A percentile compares a stretch with the other conserved stretches of the same genome.
Evolutionary conservation across 805 yeast species (phyloP).

Genomic region (Blastobotrys mokoenaii): DNA sequence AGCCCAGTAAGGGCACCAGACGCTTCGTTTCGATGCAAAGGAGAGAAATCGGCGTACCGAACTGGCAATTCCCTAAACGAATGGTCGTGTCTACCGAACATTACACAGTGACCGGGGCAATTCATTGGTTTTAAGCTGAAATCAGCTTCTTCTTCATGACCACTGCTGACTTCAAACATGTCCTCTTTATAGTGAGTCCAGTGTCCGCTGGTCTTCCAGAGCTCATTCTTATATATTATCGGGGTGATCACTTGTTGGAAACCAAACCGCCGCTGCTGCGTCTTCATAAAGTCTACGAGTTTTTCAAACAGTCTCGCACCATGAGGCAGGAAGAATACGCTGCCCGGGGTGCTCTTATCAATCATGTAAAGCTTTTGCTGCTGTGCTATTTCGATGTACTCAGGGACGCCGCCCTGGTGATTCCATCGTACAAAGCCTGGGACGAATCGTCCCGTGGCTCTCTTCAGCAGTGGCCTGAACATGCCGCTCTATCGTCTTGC

Average conservation of each 20-base stretch:
- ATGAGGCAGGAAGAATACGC: slow-evolving; percentile 84
- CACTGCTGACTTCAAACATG: slow-evolving; percentile 79
- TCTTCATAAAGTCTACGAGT: slow-evolving; percentile 71
- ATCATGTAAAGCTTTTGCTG: slow-evolving; percentile 60
- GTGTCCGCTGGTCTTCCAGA: slow-evolving; percentile 92
- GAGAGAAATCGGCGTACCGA: slow-evolving; percentile 79
- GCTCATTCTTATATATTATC: slow-evolving; percentile 65
- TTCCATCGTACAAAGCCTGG: no score
- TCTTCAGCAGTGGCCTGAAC: background rate
- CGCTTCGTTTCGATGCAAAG: slow-evolving; percentile 89
- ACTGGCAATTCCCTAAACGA: slow-evolving; percentile 84
- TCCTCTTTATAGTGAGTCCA: slow-evolving; percentile 93
- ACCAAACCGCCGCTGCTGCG: slow-evolving; percentile 71
- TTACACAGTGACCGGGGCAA: slow-evolving; percentile 72
- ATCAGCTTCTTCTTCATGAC: slow-evolving; percentile 33
- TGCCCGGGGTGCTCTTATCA: slow-evolving; percentile 82
- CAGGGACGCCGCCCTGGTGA: background rate
- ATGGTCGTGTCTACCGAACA: slow-evolving; percentile 66
- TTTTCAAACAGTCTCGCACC: slow-evolving; percentile 84
- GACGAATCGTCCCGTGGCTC: background rate
- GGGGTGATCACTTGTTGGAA: slow-evolving; percentile 93
- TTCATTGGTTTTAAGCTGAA: slow-evolving; percentile 84
- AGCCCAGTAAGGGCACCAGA: slow-evolving; percentile 90
- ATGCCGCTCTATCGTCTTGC: no score
- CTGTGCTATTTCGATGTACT: background rate